Conservation (phyloP, 257 asterid species). For the Echites panduratus region DNA sequence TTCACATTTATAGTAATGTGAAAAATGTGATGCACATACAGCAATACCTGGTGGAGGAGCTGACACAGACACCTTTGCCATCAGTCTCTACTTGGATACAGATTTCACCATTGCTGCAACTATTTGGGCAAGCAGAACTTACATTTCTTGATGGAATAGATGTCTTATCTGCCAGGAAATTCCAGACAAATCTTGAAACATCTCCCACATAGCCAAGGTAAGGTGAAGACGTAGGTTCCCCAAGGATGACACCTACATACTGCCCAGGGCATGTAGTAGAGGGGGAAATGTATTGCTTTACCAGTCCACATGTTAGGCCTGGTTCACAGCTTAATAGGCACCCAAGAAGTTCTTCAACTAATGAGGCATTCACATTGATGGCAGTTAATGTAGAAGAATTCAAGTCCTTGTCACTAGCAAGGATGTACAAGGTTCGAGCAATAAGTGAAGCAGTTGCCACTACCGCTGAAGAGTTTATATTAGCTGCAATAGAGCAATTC, state of each 20-base stretch:
- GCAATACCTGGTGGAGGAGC: constrained; percentile 79
- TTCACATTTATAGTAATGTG: not conserved
- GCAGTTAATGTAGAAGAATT: constrained; percentile 33
- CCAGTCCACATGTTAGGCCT: constrained; percentile 70
- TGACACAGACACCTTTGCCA: constrained; percentile 73
- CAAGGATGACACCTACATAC: constrained; percentile 77
- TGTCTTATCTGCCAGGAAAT: constrained; percentile 81
- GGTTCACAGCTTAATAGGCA: constrained; percentile 84
- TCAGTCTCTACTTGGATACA: constrained; percentile 66
- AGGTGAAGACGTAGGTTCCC: constrained; percentile 69
- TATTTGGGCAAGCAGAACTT: constrained; percentile 58
- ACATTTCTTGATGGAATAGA: constrained; percentile 45
- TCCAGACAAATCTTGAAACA: constrained; percentile 82
- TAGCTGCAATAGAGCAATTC: constrained; percentile 46
- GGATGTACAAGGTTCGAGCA: constrained; percentile 79
- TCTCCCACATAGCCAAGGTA: constrained; percentile 64
- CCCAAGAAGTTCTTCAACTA: constrained; percentile 72
- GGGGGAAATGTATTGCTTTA: constrained; percentile 72
- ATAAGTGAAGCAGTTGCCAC: constrained; percentile 86
- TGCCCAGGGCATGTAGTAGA: constrained; percentile 72
- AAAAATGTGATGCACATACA: not conserved
- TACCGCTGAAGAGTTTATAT: constrained; percentile 72
- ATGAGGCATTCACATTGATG: constrained; percentile 57
- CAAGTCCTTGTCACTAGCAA: constrained; percentile 53
- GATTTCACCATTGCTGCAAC: constrained; percentile 55